Evolutionary conservation across 208 protist genomes (phyloP).

Genomic region (Sergeia podlipaevii): DNA sequence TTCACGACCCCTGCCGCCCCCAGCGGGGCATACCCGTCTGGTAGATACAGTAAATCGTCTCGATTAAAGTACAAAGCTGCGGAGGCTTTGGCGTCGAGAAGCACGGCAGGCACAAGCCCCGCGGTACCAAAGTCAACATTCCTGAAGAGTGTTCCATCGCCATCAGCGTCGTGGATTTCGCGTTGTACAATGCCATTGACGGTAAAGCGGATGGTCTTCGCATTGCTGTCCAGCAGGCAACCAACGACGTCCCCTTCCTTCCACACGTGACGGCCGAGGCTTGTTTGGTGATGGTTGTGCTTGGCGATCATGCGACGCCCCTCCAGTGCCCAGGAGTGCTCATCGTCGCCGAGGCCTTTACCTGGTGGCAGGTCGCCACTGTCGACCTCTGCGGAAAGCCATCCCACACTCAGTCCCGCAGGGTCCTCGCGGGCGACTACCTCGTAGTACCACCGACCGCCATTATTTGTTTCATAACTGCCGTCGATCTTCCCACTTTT

Average conservation of each 20-base stretch:
- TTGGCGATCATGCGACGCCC: slow-evolving; percentile 66
- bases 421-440: slow-evolving; percentile 41
- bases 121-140: slow-evolving; percentile 18
- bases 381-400: slow-evolving; percentile 13
- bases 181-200: slow-evolving; percentile 60
- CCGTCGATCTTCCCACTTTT: too few relatives aligned
- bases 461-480: too few relatives aligned
- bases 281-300: slow-evolving; percentile 63
- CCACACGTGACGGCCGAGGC: slow-evolving; percentile 49
- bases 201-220: slow-evolving; percentile 60
- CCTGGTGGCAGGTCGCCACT: slow-evolving; percentile 10
- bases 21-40: slow-evolving; percentile 35
- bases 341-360: slow-evolving; percentile 61
- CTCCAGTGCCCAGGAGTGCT: slow-evolving; percentile 79
- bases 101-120: slow-evolving; percentile 29
- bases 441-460: slow-evolving; percentile 92
- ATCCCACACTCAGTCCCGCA: slow-evolving; percentile 46
- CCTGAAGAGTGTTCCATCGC: slow-evolving; percentile 21
- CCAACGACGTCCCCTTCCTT: slow-evolving; percentile 84
- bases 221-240: slow-evolving; percentile 84
- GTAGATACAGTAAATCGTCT: slow-evolving; percentile 56
- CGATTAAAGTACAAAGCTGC: slow-evolving; percentile 41
- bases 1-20: slow-evolving; percentile 22
- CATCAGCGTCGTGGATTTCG: slow-evolving; percentile 26
- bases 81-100: slow-evolving; percentile 48